Base-by-base conservation (phyloP, 1,284 basidiomycete genomes). In the Tilletia walkeri region DNA sequence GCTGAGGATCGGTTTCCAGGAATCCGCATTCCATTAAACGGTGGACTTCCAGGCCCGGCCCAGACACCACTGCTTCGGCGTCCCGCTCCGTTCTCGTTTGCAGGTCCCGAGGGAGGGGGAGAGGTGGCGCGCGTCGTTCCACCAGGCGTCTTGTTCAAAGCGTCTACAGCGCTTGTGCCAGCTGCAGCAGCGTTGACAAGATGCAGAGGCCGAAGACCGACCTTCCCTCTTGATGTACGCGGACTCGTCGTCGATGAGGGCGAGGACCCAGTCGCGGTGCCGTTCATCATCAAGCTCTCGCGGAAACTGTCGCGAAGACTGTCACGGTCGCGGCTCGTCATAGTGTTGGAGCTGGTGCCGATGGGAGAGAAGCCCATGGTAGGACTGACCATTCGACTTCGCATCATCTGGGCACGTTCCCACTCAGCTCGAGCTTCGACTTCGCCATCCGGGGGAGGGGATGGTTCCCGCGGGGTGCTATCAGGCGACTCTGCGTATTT, bases 351-450 rank as follows among this genome's bases (percentile, higher is more conserved):
- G 54, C 4, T 56, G 10, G 4, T 34, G 16, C 20, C 20, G 54
- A 63, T 34, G 14, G 59, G 59, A 9, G 59, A 63, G 59, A 39
- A 63, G 34, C 59, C 59, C 59, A 63, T 63, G 36, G 59, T 63
- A 1, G 59, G 59, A 20, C 59, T 63, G 59, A 38, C 59, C 59
- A 63, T 67, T 38, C 24, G 34, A 30, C 47, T 67, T 20, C 59
- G 34, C 4, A 63, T 76, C 73, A 77, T 76, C 56, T 73, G 74
- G 34, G 75, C 74, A n/a, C 78, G 73, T 65, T 81, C 80, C 80
- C 80, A 81, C 50, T 81, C 80, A 36, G 80, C 79, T 38, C 77
- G 71, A 20, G 80, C 80, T 61, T 82, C 80, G 6, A 81, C 73
- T 65, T 82, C 80, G 50, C 80, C 80, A 20, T 81, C 80, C 4